phyloP scores from a whole-genome alignment of 306 rosid genomes.

The Lablab purpureus region DNA sequence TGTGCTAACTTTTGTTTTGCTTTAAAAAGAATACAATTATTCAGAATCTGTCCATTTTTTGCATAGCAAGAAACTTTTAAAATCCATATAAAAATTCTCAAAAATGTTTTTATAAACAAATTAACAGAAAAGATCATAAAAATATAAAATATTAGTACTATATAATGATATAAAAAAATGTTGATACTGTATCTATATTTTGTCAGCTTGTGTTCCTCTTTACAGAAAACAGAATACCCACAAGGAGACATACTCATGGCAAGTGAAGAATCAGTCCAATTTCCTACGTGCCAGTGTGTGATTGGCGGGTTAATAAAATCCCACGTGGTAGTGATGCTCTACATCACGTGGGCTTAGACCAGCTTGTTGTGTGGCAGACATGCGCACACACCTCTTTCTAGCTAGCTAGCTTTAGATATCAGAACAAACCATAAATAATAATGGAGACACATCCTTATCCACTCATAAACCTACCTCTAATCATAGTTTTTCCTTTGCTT shows the following conservation, averaged over 20 bases:
- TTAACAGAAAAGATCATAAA: too few species aligned
- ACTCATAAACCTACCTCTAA: constrained; percentile 16
- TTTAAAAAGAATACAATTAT: too few species aligned
- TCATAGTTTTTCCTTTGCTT: neutral
- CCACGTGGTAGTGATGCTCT: constrained; percentile 64
- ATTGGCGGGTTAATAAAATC: constrained; percentile 49
- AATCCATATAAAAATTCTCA: too few species aligned
- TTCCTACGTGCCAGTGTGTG: constrained; percentile 27
- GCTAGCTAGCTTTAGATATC: constrained; percentile 18
- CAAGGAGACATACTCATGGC: constrained; percentile 24
- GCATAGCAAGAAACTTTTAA: too few species aligned
- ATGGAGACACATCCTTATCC: constrained; percentile 55
- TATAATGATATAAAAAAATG: neutral
- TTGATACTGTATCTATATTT: neutral
- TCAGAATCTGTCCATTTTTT: too few species aligned
- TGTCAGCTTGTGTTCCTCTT: neutral
- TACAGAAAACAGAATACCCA: neutral
- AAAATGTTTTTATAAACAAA: too few species aligned
- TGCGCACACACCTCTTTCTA: constrained; percentile 40
- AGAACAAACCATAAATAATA: constrained; percentile 25
- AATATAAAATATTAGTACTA: too few species aligned
- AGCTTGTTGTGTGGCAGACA: constrained; percentile 57
- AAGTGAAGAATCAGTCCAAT: constrained; percentile 38
- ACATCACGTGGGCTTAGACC: constrained; percentile 64
- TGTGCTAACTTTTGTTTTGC: too few species aligned